A percentile compares a stretch with the other conserved stretches of the same genome.
These are phyloP conservation scores for Scortechinia acanthostroma DNA, from an alignment of 2,329 filamentous ascomycete species.

Conservation along the genomic window DNA sequence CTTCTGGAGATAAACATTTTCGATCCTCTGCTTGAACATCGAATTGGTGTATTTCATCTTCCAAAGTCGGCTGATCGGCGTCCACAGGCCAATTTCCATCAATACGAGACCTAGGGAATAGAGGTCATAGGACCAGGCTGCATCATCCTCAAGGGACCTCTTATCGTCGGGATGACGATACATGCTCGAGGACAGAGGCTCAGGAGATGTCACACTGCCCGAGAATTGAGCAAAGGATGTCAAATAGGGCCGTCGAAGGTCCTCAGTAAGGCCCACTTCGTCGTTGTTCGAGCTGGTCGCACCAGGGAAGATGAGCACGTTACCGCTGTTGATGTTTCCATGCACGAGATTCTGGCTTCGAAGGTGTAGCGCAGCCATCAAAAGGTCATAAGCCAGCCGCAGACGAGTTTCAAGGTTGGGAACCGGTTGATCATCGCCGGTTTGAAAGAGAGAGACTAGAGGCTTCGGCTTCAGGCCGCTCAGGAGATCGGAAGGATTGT, in stretches of 20 bases:
- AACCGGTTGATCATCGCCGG: conserved; percentile 27
- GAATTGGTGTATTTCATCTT: conserved; percentile 55
- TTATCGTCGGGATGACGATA: conserved; percentile 49
- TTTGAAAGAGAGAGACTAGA: conserved; percentile 28
- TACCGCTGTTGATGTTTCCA: conserved; percentile 59
- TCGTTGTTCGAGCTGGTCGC: conserved; percentile 18
- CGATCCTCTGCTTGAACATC: conserved; percentile 57
- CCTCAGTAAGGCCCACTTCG: conserved; percentile 15
- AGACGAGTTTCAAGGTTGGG: conserved; percentile 57
- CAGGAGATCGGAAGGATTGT: conserved; percentile 24
- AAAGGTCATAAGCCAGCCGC: conserved; percentile 48
- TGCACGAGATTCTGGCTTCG: conserved; percentile 47
- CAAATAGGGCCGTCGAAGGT: conserved; percentile 43
- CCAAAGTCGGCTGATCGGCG: conserved; percentile 52
- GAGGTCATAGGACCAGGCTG: conserved; percentile 38
- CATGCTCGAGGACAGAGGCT: conserved; percentile 40
- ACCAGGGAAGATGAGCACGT: conserved; percentile 46
- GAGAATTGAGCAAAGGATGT: conserved; percentile 49
- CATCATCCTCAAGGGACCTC: conserved; percentile 23
- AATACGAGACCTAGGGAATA: conserved; percentile 55
- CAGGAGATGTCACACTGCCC: conserved; percentile 33
- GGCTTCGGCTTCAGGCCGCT: conserved; percentile 26
- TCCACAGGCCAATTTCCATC: conserved; percentile 58
- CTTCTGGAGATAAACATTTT: conserved; percentile 54
- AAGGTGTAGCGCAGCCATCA: conserved; percentile 44